Percentiles rank a stretch among this genome's conserved stretches.
Conservation (phyloP, 2,329 filamentous ascomycete genomes). For the Cladosporium halotolerans region DNA sequence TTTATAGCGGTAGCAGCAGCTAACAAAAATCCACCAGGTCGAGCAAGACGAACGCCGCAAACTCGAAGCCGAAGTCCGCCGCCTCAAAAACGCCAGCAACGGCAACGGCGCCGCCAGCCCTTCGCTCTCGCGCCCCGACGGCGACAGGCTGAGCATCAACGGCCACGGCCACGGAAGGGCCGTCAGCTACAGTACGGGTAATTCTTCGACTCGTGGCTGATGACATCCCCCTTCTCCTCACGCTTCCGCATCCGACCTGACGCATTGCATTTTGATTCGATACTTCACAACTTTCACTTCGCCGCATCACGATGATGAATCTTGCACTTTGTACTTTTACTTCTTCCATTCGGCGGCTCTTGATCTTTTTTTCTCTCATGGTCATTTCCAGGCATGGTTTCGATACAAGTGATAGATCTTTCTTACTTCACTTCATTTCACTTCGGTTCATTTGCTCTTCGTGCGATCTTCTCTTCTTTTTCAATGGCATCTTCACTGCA, state of each 20-base stretch:
- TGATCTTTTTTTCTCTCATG: neutral
- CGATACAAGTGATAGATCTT: too few relatives aligned
- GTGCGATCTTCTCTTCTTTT: neutral
- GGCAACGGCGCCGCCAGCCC: neutral
- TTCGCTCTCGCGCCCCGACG: neutral
- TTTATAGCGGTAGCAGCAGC: neutral
- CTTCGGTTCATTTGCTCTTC: neutral
- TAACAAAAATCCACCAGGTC: slow-evolving; percentile 41
- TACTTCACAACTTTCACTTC: neutral
- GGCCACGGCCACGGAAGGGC: slow-evolving; percentile 4
- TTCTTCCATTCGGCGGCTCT: neutral
- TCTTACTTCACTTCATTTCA: too few relatives aligned
- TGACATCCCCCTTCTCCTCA: neutral
- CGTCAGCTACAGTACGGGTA: slow-evolving; percentile 11
- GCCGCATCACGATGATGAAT: neutral
- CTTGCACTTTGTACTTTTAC: neutral
- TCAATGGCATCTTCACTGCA: neutral
- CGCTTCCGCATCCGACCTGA: neutral
- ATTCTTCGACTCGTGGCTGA: slow-evolving; percentile 10
- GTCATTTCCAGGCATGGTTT: too few relatives aligned
- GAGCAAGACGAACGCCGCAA: slow-evolving; percentile 66
- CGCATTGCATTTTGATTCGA: neutral
- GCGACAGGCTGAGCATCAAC: slow-evolving; percentile 4
- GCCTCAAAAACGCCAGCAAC: slow-evolving; percentile 26
- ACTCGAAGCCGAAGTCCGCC: slow-evolving; percentile 58